Percentiles rank a stretch among this genome's conserved stretches.
These are phyloP conservation scores for Melanopsichium pennsylvanicum DNA, from an alignment of 1,284 basidiomycete species.

Conservation along the genomic window DNA sequence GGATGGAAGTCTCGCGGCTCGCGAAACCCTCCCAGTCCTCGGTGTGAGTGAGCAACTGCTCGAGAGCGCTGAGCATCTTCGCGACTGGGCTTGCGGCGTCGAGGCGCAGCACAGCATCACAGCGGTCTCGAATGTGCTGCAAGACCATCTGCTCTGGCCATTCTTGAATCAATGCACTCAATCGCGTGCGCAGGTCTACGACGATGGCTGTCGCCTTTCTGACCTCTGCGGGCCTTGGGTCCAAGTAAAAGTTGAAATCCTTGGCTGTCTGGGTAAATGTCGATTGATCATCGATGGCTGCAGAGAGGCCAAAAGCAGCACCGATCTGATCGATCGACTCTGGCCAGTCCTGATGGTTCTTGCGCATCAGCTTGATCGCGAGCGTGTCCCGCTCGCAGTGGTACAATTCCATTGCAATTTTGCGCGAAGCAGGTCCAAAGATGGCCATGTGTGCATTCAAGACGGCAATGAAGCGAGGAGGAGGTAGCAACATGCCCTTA, in stretches of 20 bases:
- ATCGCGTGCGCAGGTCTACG: conserved; percentile 34
- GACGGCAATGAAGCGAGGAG: conserved; percentile 21
- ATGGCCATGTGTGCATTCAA: conserved; percentile 48
- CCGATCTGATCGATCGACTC: conserved; percentile 47
- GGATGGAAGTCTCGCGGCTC: conserved; percentile 83
- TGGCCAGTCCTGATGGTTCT: conserved; percentile 31
- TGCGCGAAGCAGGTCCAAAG: conserved; percentile 24
- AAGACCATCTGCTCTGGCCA: conserved; percentile 99
- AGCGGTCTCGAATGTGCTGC: conserved; percentile 81
- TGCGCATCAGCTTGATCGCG: conserved; percentile 26
- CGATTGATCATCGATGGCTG: conserved; percentile 26
- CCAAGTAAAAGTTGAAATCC: conserved; percentile 61
- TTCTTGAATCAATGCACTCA: conserved; percentile 73
- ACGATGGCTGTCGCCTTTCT: conserved; percentile 51
- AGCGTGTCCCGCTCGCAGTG: conserved; percentile 23
- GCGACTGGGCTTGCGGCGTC: conserved; percentile 80
- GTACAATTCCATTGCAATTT: conserved; percentile 5
- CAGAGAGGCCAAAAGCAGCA: conserved; percentile 51
- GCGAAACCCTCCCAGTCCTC: conserved; percentile 98
- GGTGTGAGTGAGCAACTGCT: conserved; percentile 84
- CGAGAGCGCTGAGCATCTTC: conserved; percentile 81
- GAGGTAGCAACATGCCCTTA: conserved; percentile 27
- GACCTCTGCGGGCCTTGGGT: conserved; percentile 45
- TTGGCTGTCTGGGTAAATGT: conserved; percentile 11
- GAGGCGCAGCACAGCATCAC: conserved; percentile 75